Evolutionary conservation across 495 filamentous ascomycete species (phyloP).

Genomic region (Achaetomiella virescens): DNA sequence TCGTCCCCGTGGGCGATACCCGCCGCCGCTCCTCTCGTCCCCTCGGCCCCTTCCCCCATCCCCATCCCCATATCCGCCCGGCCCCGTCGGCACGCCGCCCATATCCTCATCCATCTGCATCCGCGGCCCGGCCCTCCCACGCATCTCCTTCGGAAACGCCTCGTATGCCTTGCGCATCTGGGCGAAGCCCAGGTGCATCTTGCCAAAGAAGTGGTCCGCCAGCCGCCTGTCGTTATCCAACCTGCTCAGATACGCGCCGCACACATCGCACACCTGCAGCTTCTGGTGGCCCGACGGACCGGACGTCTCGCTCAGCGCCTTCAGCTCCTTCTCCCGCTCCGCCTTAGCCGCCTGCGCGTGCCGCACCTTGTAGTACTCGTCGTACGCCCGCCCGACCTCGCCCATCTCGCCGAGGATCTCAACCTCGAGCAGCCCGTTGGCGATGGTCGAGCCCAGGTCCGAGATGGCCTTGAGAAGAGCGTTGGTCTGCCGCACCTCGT

Average conservation of each 20-base stretch:
- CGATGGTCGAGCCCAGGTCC: slow-evolving; percentile 72
- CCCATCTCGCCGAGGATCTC: slow-evolving; percentile 77
- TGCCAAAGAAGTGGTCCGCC: slow-evolving; percentile 97
- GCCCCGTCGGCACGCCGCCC: slow-evolving; percentile 35
- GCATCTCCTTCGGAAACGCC: slow-evolving; percentile 76
- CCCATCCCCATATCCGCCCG: slow-evolving; percentile 47
- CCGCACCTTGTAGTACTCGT: slow-evolving; percentile 78
- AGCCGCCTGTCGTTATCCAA: slow-evolving; percentile 90
- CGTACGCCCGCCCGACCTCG: slow-evolving; percentile 70
- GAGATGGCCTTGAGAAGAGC: slow-evolving; percentile 81
- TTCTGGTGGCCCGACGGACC: slow-evolving; percentile 95
- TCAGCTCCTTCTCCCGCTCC: slow-evolving; percentile 81
- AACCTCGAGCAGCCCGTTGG: slow-evolving; percentile 77
- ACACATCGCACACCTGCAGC: slow-evolving; percentile 96
- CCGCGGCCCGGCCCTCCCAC: slow-evolving; percentile 47
- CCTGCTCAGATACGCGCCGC: slow-evolving; percentile 78
- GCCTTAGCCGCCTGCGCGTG: slow-evolving; percentile 76
- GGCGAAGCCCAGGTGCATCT: slow-evolving; percentile 98
- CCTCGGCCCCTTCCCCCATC: slow-evolving; percentile 44
- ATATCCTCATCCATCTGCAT: slow-evolving; percentile 51
- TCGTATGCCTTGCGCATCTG: slow-evolving; percentile 94
- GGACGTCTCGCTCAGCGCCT: slow-evolving; percentile 82
- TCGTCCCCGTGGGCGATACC: slow-evolving; percentile 35
- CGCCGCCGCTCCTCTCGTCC: slow-evolving; percentile 40
- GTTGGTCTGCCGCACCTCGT: slow-evolving; percentile 97